Evolutionary conservation across 139 green algal genomes (phyloP).

Genomic region (Chlamydomonas incerta): DNA sequence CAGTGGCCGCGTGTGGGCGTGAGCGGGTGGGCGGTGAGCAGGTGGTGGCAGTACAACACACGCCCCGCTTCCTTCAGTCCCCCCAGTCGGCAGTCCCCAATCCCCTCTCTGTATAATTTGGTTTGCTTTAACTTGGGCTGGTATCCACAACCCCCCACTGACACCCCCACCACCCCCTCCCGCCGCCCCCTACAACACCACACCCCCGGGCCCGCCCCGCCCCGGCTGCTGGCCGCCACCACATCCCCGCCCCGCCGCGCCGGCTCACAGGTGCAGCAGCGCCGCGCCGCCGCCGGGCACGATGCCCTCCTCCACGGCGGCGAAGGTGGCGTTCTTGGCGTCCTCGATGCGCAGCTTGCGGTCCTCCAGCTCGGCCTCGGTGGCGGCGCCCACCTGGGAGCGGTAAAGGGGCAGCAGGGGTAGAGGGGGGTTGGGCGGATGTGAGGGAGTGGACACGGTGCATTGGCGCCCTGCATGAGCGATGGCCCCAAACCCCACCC

Average conservation of each 20-base stretch:
- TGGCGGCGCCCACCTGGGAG: constrained; percentile 96
- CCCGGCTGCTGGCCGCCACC: too few species aligned
- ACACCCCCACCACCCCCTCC: too few species aligned
- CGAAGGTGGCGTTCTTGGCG: constrained; percentile 99
- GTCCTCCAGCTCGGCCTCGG: constrained; percentile 99
- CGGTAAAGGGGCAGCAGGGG: too few species aligned
- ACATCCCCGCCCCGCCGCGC: not conserved
- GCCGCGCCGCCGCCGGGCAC: constrained; percentile 95
- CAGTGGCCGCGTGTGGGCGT: not conserved
- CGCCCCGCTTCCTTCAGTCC: too few species aligned
- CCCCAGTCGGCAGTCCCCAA: too few species aligned
- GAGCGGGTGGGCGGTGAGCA: not conserved
- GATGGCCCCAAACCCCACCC: not conserved
- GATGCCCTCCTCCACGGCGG: constrained; percentile 98
- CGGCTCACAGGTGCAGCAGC: constrained; percentile 89
- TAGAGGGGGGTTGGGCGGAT: not conserved
- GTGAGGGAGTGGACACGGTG: not conserved
- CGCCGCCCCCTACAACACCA: too few species aligned
- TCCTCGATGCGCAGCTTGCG: constrained; percentile 99
- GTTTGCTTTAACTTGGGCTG: too few species aligned
- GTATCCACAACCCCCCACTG: too few species aligned
- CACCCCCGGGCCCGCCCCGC: too few species aligned
- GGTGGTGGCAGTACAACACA: too few species aligned
- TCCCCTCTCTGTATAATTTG: too few species aligned
- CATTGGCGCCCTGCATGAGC: too few species aligned